phyloP scores from a whole-genome alignment of 148 eudicot species.

The Arctostaphylos glauca region DNA sequence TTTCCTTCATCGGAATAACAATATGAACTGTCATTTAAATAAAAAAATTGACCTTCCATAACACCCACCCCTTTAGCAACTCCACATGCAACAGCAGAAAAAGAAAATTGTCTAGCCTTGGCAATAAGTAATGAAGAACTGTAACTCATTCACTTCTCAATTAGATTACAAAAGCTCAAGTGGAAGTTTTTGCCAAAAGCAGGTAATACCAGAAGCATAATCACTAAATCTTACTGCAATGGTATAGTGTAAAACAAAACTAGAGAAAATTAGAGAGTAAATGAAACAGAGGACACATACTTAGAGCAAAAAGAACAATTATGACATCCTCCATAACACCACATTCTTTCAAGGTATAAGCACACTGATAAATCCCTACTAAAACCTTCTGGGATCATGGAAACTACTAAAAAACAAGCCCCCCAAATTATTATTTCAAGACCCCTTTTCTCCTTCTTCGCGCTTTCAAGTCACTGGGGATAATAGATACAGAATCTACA shows the following conservation, averaged over 20 bases:
- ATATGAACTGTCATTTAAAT: too few relatives aligned
- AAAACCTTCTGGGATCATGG: conserved; percentile 9
- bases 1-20: too few relatives aligned
- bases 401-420: conserved; percentile 7
- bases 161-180: not conserved
- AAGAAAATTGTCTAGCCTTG: not conserved
- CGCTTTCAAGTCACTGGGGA: conserved; percentile 58
- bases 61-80: too few relatives aligned
- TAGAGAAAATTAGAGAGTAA: conserved; percentile 21
- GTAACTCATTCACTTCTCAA: conserved; percentile 6
- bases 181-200: not conserved
- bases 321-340: conserved; percentile 17
- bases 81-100: too few relatives aligned
- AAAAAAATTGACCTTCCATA: too few relatives aligned
- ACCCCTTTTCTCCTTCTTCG: conserved; percentile 44
- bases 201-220: not conserved
- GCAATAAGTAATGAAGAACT: not conserved
- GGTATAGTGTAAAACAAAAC: conserved; percentile 21
- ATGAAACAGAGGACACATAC: conserved; percentile 23
- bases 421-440: conserved; percentile 21
- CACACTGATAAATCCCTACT: conserved; percentile 20
- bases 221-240: conserved; percentile 13
- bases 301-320: conserved; percentile 23
- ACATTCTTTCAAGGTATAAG: conserved; percentile 15
- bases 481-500: conserved; percentile 83